These are phyloP conservation scores for Candida corydali DNA, from an alignment of 805 yeast species.

Conservation along the genomic window DNA sequence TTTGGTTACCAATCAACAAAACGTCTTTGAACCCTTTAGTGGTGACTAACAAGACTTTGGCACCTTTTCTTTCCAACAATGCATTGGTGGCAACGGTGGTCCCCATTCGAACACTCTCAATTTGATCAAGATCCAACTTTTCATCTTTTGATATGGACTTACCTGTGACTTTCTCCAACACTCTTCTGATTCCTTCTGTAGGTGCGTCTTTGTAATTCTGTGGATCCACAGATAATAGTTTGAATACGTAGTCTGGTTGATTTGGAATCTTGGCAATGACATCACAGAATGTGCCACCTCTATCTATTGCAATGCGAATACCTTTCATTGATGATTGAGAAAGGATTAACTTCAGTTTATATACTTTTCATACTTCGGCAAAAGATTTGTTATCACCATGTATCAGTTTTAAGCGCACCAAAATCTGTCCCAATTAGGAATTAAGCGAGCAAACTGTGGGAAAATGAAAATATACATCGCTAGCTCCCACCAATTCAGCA, in stretches of 20 bases:
- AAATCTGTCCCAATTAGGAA: background rate
- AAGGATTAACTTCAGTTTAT: too few relatives aligned
- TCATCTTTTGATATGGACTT: conserved; percentile 42
- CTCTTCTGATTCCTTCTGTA: conserved; percentile 81
- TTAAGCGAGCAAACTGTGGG: background rate
- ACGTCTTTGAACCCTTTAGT: conserved; percentile 88
- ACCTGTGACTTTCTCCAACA: conserved; percentile 58
- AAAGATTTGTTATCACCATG: background rate
- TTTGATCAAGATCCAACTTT: conserved; percentile 54
- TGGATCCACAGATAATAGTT: conserved; percentile 85
- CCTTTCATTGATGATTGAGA: conserved; percentile 10
- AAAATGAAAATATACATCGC: too few relatives aligned
- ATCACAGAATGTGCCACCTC: conserved; percentile 93
- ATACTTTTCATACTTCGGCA: background rate
- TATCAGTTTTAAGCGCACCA: conserved; percentile 1
- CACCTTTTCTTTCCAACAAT: conserved; percentile 87
- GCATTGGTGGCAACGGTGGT: conserved; percentile 97
- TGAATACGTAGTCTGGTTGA: conserved; percentile 63
- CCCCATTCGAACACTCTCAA: conserved; percentile 79
- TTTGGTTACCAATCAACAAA: conserved; percentile 81
- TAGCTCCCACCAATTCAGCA: too few relatives aligned
- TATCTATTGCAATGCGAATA: conserved; percentile 31
- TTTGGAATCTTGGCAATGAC: conserved; percentile 46
- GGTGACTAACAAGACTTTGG: conserved; percentile 76
- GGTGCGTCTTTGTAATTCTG: conserved; percentile 87